phyloP scores from a whole-genome alignment of 2,329 filamentous ascomycete genomes.

The Trichophyton mentagrophytes region DNA sequence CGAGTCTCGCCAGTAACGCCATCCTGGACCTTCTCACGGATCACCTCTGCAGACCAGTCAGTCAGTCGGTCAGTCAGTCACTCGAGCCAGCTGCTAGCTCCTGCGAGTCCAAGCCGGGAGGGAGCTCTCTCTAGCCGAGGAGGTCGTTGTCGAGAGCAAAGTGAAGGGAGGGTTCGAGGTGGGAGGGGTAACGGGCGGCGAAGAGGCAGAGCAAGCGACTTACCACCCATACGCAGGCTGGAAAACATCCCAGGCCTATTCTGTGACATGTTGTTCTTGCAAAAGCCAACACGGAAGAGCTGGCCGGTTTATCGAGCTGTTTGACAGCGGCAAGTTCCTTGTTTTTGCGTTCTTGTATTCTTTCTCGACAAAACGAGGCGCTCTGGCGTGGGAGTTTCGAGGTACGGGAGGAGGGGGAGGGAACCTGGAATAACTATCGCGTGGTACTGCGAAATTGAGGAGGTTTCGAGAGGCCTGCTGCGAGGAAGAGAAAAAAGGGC shows the following conservation, averaged over 20 bases:
- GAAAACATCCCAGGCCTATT: constrained; percentile 82
- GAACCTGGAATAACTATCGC: constrained; percentile 2
- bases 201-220: constrained; percentile 33
- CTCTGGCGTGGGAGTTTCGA: not conserved
- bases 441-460: constrained; percentile 12
- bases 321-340: not conserved
- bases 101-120: not conserved
- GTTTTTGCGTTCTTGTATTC: too few relatives aligned
- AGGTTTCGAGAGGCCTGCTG: not conserved
- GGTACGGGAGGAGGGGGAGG: not conserved
- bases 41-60: constrained; percentile 55
- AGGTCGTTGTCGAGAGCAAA: too few relatives aligned
- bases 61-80: constrained; percentile 6
- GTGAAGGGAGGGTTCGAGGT: not conserved
- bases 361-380: not conserved
- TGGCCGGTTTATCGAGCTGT: not conserved
- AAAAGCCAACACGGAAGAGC: not conserved
- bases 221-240: constrained; percentile 92
- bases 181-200: not conserved
- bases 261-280: constrained; percentile 58
- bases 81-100: too few relatives aligned
- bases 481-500: not conserved
- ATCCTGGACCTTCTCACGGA: constrained; percentile 98
- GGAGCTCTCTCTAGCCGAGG: not conserved
- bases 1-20: constrained; percentile 91